Conservation (phyloP, 805 yeast genomes). For the Cyberlindnera euphorbiiphila region DNA sequence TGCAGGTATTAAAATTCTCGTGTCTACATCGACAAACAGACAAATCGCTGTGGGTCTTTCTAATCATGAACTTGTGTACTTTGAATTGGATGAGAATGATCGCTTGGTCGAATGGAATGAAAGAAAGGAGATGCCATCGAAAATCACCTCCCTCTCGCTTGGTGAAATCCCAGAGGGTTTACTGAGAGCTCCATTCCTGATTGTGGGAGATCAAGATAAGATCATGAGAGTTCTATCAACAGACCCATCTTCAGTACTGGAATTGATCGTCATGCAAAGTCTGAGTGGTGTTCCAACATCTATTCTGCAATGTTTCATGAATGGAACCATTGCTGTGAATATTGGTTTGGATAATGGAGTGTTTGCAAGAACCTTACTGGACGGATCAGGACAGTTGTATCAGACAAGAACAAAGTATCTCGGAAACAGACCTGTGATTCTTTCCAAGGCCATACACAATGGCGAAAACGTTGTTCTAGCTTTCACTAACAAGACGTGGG, state of each 20-base stretch:
- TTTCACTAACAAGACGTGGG: slow-evolving; percentile 33
- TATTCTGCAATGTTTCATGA: slow-evolving; percentile 28
- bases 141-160: slow-evolving; percentile 42
- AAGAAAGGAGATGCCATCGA: slow-evolving; percentile 47
- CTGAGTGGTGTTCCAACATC: slow-evolving; percentile 48
- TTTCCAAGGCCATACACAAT: slow-evolving; percentile 28
- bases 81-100: slow-evolving; percentile 68
- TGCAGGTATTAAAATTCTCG: slow-evolving; percentile 58
- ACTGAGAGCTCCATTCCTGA: slow-evolving; percentile 51
- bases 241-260: slow-evolving; percentile 55
- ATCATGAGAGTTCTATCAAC: slow-evolving; percentile 67
- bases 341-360: slow-evolving; percentile 85
- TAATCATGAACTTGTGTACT: slow-evolving; percentile 72
- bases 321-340: slow-evolving; percentile 44
- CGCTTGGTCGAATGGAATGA: slow-evolving; percentile 69
- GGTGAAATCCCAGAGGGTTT: slow-evolving; percentile 48
- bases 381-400: slow-evolving; percentile 56
- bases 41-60: slow-evolving; percentile 74
- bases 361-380: slow-evolving; percentile 60
- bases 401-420: slow-evolving; percentile 67
- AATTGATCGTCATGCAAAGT: slow-evolving; percentile 59
- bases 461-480: slow-evolving; percentile 28
- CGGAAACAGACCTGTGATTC: slow-evolving; percentile 61
- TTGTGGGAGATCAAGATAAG: slow-evolving; percentile 68
- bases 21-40: slow-evolving; percentile 57